phyloP scores from a whole-genome alignment of 2,329 filamentous ascomycete genomes.

The Ascochyta viciae-villosae region DNA sequence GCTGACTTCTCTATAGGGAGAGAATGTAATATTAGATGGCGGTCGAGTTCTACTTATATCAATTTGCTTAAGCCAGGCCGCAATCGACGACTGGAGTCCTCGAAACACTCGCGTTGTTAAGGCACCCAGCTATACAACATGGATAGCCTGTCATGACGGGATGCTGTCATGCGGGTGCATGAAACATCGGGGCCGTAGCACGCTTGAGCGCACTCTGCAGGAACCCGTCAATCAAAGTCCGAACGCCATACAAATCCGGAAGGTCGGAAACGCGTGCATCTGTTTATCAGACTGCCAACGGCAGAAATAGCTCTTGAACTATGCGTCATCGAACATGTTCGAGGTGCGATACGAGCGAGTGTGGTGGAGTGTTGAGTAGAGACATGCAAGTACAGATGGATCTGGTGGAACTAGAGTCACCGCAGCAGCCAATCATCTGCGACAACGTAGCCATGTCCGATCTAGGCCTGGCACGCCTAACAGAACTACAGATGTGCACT shows the following conservation, averaged over 20 bases:
- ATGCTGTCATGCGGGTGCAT: not conserved
- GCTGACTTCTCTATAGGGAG: no score
- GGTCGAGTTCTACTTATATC: not conserved
- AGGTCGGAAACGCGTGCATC: not conserved
- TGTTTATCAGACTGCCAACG: not conserved
- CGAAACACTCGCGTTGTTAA: conserved; percentile 3
- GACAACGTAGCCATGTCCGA: no score
- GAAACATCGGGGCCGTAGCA: not conserved
- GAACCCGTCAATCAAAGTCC: not conserved
- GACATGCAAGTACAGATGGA: not conserved
- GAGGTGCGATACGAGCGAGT: not conserved
- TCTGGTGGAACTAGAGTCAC: not conserved
- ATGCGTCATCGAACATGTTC: not conserved
- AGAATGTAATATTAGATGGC: no score
- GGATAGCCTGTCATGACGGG: not conserved
- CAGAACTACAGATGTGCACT: no score
- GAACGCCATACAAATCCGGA: not conserved
- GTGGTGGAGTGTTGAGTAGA: not conserved
- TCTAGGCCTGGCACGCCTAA: no score
- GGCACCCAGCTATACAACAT: not conserved
- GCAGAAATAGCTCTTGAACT: not conserved
- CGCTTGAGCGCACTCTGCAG: not conserved
- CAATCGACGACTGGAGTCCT: not conserved
- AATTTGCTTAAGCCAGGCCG: not conserved
- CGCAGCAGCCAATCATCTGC: no score